Conservation (phyloP, 129 eudicot genomes). For the Flaveria robusta region DNA sequence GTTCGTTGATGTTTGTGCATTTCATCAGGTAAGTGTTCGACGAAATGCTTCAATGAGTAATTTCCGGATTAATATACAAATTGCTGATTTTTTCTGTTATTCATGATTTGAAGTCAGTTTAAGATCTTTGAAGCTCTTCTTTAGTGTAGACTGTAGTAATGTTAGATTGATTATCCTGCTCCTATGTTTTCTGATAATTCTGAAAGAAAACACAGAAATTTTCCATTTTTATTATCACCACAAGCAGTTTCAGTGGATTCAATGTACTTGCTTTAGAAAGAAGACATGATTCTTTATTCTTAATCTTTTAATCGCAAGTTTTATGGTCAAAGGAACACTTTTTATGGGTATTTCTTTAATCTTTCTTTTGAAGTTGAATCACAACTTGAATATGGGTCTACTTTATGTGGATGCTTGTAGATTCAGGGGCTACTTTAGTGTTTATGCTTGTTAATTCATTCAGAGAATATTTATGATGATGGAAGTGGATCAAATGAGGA, state of each 20-base stretch:
- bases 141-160: background rate
- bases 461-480: background rate
- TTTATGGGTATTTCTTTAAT: slow-evolving; percentile 26
- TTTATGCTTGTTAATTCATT: slow-evolving; percentile 28
- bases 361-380: slow-evolving; percentile 32
- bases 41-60: slow-evolving; percentile 17
- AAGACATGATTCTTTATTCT: background rate
- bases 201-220: background rate
- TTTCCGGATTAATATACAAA: background rate
- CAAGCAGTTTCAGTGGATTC: background rate
- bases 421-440: slow-evolving; percentile 27
- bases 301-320: background rate
- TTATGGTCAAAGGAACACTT: slow-evolving; percentile 19
- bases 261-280: slow-evolving; percentile 11
- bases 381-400: slow-evolving; percentile 33
- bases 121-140: too few species aligned
- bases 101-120: too few species aligned
- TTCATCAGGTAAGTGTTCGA: slow-evolving; percentile 23
- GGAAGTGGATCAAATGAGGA: slow-evolving; percentile 25
- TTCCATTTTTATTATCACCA: background rate
- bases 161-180: background rate
- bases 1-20: background rate
- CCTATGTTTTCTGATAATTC: background rate
- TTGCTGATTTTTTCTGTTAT: background rate
- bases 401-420: slow-evolving; percentile 27